Conservation (phyloP, 2,329 filamentous ascomycete genomes). For the Acarospora socialis region DNA sequence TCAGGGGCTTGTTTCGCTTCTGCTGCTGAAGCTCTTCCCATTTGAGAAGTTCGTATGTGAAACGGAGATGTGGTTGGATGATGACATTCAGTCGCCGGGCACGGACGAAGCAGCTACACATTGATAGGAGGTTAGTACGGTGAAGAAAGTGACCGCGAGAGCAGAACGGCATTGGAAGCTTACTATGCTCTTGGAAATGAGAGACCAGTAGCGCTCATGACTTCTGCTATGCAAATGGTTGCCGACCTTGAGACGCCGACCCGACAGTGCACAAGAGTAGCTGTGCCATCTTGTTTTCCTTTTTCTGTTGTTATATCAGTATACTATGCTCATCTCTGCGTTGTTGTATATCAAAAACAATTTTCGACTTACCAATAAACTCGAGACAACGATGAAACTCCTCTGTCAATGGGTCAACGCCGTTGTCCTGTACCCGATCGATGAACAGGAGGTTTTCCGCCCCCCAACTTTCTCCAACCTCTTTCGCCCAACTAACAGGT, state of each 20-base stretch:
- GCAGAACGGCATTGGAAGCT: slow-evolving; percentile 20
- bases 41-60: slow-evolving; percentile 87
- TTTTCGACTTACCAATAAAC: slow-evolving; percentile 64
- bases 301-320: slow-evolving; percentile 42
- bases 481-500: slow-evolving; percentile 63
- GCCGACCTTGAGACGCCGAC: slow-evolving; percentile 92
- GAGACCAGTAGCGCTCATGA: slow-evolving; percentile 69
- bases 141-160: slow-evolving; percentile 1
- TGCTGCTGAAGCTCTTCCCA: slow-evolving; percentile 71
- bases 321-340: neutral
- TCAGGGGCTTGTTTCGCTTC: slow-evolving; percentile 39
- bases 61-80: slow-evolving; percentile 89
- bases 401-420: slow-evolving; percentile 76
- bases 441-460: slow-evolving; percentile 65
- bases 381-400: slow-evolving; percentile 76
- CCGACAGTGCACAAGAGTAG: slow-evolving; percentile 88
- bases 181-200: slow-evolving; percentile 83
- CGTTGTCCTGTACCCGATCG: slow-evolving; percentile 86
- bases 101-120: slow-evolving; percentile 67
- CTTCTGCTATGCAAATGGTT: slow-evolving; percentile 97
- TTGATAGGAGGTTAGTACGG: neutral
- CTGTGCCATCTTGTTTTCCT: slow-evolving; percentile 60
- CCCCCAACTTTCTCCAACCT: slow-evolving; percentile 58
- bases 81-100: slow-evolving; percentile 91
- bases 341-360: neutral